Percentiles rank a stretch among this genome's conserved stretches.
phyloP scores from a whole-genome alignment of 257 asterid genomes.

The Dorcoceras hygrometricum region DNA sequence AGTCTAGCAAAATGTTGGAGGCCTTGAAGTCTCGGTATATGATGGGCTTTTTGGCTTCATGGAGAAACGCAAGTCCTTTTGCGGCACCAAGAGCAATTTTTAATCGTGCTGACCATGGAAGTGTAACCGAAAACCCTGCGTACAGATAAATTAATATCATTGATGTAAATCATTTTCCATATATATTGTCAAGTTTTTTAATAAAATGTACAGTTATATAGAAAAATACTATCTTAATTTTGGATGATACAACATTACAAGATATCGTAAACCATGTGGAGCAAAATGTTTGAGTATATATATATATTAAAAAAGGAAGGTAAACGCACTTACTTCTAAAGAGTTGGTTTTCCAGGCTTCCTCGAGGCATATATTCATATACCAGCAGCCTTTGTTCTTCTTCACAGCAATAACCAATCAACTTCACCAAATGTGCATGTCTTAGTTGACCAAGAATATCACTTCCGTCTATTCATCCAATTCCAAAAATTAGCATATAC shows the following conservation, averaged over 20 bases:
- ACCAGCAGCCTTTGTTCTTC: not conserved
- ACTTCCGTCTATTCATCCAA: not conserved
- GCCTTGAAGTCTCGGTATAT: not conserved
- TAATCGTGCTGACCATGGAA: not conserved
- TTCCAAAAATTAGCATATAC: not conserved
- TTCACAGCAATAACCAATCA: not conserved
- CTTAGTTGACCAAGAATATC: constrained; percentile 1
- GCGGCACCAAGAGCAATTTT: not conserved
- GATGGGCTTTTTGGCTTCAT: not conserved
- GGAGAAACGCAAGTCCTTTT: not conserved
- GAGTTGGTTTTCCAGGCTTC: not conserved
- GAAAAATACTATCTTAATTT: too few relatives aligned
- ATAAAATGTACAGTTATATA: too few relatives aligned
- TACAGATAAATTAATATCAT: not conserved
- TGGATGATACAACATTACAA: too few relatives aligned
- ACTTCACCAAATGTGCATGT: not conserved
- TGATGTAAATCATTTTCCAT: too few relatives aligned
- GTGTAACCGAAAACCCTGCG: not conserved
- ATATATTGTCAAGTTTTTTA: too few relatives aligned
- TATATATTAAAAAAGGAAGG: too few relatives aligned
- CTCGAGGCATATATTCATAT: not conserved
- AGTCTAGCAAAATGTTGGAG: not conserved
- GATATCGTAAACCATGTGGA: too few relatives aligned
- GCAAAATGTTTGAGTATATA: too few relatives aligned
- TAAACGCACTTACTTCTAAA: not conserved